Base-by-base conservation (phyloP, 164 flowering plant genomes). In the Vitis labrusca region DNA sequence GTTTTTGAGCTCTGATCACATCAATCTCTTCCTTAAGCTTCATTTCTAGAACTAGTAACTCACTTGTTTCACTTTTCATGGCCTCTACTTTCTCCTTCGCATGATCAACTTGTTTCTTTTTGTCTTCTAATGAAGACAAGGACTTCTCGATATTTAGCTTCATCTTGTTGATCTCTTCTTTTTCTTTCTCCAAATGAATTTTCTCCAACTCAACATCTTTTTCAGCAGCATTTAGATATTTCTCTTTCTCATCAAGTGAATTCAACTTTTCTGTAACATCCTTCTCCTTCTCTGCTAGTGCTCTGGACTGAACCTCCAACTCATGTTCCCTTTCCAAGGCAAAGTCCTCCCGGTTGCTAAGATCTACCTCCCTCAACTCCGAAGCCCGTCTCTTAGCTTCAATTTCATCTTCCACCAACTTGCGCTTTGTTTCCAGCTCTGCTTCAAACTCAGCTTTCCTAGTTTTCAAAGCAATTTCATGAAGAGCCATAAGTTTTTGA, bases 21-120 rank as follows among this genome's bases (percentile, higher is more conserved):
- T 93, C 99, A 72, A 96, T 82, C 79, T 96, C 99, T 76, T 93
- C 94, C 67, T 92, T 96, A 12, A 96, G 90, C 67, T 84, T 91
- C 70, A 75, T 73, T 77, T 93, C 97, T 3, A 93, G 70, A 68
- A 71, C 71, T 72, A 85, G 60, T 56, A 96, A 71, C 68, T 93
- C 97, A 72, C 67, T 68, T 63, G 89, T 82, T 76, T 93, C 98
- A 72, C 61, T 78, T 80, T 81, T 88, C 81, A 85, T 71, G 65
- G 84, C 83, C 74, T 85, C 86, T 59, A 89, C 55, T 52, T 80
- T 85, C 71, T 82, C 87, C 66, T 84, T 82, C 44, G 85, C 91
- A 73, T 72, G 58, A 76, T 76, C 74, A 60, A 92, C 80, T 75
- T 82, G 81, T 63, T 82, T 88, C 74, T 67, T 80, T 76, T 74